Base-by-base conservation (phyloP, 106 monocot species). In the Ottelia alismoides region DNA sequence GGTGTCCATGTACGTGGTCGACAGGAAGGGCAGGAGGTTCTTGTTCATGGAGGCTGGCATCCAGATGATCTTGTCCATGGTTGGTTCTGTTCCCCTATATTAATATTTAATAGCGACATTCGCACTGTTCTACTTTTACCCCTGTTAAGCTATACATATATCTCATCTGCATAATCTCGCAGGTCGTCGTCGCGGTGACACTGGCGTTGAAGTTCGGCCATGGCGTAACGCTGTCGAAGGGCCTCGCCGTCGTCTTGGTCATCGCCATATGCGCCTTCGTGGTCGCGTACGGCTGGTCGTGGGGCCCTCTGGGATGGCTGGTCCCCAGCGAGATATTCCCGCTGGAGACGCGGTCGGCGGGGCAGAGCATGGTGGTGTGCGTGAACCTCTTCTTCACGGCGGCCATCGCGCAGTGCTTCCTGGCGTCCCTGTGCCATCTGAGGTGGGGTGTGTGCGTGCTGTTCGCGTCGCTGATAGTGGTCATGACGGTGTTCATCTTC, bases 271-370 rank as follows among this genome's bases (percentile, higher is more conserved):
- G 75, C 47, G 0, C 29, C 7, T 75, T 64, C 45, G 69, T 75
- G 17, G 20, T 45, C 2, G 64, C 64, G 24, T 75, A 68, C 47
- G 75, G 69, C 0, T 75, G 75, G 75, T 75, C 75, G 7, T 75
- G 75, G 75, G 69, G 75, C 5, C 75, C 75, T 5, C 68, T 75
- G 23, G 69, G 69, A 5, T 75, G 75, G 75, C 64, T 75, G 21
- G 69, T 75, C 1, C 74, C 75, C 17, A 75, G 75, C 52, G 75
- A 75, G 54, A 75, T 69, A 27, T 75, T 75, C 69, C 75, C 75
- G 0, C 28, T 75, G 20, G 75, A 75, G 53, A 75, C 69, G n/a
- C 29, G 75, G 25, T 69, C 75, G 3, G 69, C 75, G 1, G 75
- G 75, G 20, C 69, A 64, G 19, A 64, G 69, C 23, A 64, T 69